A percentile compares a stretch with the other conserved stretches of the same genome.
These are phyloP conservation scores for Phialophora tarda DNA, from an alignment of 2,329 filamentous ascomycete genomes.

Conservation along the genomic window DNA sequence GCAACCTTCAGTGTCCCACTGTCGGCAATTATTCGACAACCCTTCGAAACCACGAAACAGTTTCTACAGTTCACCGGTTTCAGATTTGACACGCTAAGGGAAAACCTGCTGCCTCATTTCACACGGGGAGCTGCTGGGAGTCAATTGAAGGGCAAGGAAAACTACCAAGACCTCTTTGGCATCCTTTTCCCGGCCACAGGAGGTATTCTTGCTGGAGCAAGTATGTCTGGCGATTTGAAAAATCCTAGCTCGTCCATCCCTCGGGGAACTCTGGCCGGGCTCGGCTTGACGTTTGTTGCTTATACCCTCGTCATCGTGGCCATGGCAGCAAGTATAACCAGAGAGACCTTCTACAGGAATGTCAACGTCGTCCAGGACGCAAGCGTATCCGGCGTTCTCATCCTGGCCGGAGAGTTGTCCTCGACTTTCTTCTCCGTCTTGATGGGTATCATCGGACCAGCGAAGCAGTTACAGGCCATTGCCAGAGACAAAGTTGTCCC, in stretches of 20 bases:
- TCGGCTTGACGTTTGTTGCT: constrained; percentile 74
- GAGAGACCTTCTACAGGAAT: constrained; percentile 73
- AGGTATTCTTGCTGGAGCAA: constrained; percentile 71
- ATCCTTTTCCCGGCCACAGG: constrained; percentile 79
- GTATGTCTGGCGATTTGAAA: constrained; percentile 85
- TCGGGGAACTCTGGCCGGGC: constrained; percentile 78
- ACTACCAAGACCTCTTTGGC: constrained; percentile 81
- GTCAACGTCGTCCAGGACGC: constrained; percentile 80
- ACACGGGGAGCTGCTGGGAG: constrained; percentile 67
- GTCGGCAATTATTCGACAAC: constrained; percentile 70
- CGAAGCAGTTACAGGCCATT: constrained; percentile 83
- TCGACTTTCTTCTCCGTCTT: constrained; percentile 83
- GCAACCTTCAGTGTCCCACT: constrained; percentile 81
- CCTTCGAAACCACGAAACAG: constrained; percentile 67
- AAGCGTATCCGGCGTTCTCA: constrained; percentile 74
- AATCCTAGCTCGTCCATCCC: constrained; percentile 85
- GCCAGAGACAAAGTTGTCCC: constrained; percentile 79
- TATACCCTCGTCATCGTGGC: constrained; percentile 79
- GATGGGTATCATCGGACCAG: constrained; percentile 85
- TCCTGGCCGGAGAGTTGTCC: constrained; percentile 81
- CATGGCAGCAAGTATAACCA: constrained; percentile 76
- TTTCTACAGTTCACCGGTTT: constrained; percentile 79
- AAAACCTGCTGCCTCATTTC: constrained; percentile 74
- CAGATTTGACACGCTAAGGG: constrained; percentile 70
- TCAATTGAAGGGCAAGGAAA: constrained; percentile 67